Evolutionary conservation across 2,329 filamentous ascomycete species (phyloP).

Genomic region (Phoma sp.): DNA sequence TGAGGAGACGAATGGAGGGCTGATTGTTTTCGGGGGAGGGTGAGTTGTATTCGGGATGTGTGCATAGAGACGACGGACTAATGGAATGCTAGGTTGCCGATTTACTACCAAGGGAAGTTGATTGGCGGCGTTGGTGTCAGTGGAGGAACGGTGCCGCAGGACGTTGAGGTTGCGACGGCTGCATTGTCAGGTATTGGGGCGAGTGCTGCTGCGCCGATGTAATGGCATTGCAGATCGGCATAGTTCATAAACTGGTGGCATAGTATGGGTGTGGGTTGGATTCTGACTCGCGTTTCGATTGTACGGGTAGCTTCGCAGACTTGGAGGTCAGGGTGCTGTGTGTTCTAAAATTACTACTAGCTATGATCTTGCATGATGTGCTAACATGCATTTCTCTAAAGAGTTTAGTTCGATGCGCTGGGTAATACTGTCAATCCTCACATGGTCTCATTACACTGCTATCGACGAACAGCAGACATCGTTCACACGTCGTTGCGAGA

Average conservation of each 20-base stretch:
- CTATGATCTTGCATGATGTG: too few relatives aligned
- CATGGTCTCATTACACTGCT: too few relatives aligned
- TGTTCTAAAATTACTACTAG: too few relatives aligned
- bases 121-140: slow-evolving; percentile 41
- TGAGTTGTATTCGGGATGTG: slow-evolving; percentile 1
- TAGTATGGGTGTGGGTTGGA: neutral
- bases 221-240: neutral
- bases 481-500: too few relatives aligned
- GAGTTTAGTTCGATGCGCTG: too few relatives aligned
- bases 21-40: slow-evolving; percentile 39
- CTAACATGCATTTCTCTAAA: too few relatives aligned
- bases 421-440: too few relatives aligned
- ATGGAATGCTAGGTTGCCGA: slow-evolving; percentile 26
- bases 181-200: slow-evolving; percentile 11
- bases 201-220: slow-evolving; percentile 4
- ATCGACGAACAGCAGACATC: too few relatives aligned
- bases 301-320: too few relatives aligned
- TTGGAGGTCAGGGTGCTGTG: too few relatives aligned
- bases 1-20: slow-evolving; percentile 36
- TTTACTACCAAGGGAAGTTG: slow-evolving; percentile 31
- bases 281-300: too few relatives aligned
- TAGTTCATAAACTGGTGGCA: neutral
- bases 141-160: slow-evolving; percentile 36
- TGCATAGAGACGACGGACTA: neutral
- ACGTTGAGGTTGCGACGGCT: slow-evolving; percentile 30